Percentiles rank a stretch among this genome's conserved stretches.
Conservation (phyloP, 306 rosid genomes). For the Vigna nakashimae region DNA sequence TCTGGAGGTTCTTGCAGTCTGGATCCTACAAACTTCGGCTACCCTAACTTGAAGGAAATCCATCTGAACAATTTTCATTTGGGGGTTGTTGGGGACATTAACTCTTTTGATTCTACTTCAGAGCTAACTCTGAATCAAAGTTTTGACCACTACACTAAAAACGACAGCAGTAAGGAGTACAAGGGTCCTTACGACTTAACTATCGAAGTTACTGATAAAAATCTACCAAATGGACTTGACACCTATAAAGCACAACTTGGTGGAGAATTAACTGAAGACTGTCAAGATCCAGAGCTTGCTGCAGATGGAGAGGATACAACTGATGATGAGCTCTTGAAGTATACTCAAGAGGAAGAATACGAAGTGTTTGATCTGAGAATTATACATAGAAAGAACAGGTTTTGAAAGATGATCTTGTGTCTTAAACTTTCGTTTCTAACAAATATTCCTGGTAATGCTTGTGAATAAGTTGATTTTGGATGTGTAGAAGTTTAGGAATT, state of each 20-base stretch:
- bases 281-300: conserved; percentile 47
- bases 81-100: conserved; percentile 53
- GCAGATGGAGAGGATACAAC: conserved; percentile 61
- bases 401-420: conserved; percentile 32
- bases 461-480: conserved; percentile 17
- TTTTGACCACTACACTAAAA: conserved; percentile 45
- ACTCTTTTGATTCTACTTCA: conserved; percentile 51
- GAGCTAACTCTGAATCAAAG: conserved; percentile 40
- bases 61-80: conserved; percentile 49
- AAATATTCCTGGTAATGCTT: conserved; percentile 34
- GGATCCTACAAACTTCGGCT: conserved; percentile 48
- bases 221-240: conserved; percentile 48
- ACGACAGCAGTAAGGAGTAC: conserved; percentile 40
- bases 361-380: conserved; percentile 90
- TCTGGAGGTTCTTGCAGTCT: conserved; percentile 56
- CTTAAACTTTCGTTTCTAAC: conserved; percentile 38
- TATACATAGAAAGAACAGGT: conserved; percentile 97
- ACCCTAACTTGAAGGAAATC: conserved; percentile 58
- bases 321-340: conserved; percentile 65
- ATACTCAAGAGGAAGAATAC: conserved; percentile 62
- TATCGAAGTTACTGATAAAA: conserved; percentile 49
- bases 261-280: conserved; percentile 51
- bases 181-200: conserved; percentile 52
- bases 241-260: conserved; percentile 42
- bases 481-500: conserved; percentile 24